A percentile compares a stretch with the other conserved stretches of the same genome.
Evolutionary conservation across 352 stramenopile genomes (phyloP).

Genomic region (Albugo candida): DNA sequence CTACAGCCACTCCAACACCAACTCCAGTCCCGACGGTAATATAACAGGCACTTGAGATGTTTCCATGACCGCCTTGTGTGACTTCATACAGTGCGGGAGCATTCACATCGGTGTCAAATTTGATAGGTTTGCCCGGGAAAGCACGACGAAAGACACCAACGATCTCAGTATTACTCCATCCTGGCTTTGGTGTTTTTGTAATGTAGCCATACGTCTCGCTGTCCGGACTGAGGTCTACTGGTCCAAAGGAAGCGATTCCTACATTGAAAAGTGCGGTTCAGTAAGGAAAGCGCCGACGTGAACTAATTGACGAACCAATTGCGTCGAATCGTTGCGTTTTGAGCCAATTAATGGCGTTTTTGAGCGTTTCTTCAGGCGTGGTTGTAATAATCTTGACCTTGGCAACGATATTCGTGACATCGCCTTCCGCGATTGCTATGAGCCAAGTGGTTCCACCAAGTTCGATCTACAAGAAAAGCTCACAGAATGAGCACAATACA

Average conservation of each 20-base stretch:
- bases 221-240: conserved; percentile 69
- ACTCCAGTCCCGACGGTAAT: conserved; percentile 93
- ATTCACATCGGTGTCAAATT: conserved; percentile 97
- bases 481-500: too few species aligned
- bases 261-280: conserved; percentile 9
- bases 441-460: conserved; percentile 91
- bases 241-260: conserved; percentile 89
- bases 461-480: conserved; percentile 44
- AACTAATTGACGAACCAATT: conserved; percentile 18
- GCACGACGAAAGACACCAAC: conserved; percentile 49
- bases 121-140: conserved; percentile 53
- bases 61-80: conserved; percentile 48
- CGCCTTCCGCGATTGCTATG: conserved; percentile 76
- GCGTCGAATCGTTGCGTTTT: conserved; percentile 56
- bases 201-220: conserved; percentile 87
- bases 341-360: conserved; percentile 61
- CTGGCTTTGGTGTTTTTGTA: conserved; percentile 86
- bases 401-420: conserved; percentile 78
- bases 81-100: conserved; percentile 90
- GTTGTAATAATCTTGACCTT: conserved; percentile 70
- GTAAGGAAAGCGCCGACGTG: conserved; percentile 2
- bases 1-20: conserved; percentile 87
- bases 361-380: conserved; percentile 70
- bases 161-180: conserved; percentile 78
- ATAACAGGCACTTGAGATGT: conserved; percentile 78